phyloP scores from a whole-genome alignment of 257 asterid genomes.

The Solanum clarkiae region DNA sequence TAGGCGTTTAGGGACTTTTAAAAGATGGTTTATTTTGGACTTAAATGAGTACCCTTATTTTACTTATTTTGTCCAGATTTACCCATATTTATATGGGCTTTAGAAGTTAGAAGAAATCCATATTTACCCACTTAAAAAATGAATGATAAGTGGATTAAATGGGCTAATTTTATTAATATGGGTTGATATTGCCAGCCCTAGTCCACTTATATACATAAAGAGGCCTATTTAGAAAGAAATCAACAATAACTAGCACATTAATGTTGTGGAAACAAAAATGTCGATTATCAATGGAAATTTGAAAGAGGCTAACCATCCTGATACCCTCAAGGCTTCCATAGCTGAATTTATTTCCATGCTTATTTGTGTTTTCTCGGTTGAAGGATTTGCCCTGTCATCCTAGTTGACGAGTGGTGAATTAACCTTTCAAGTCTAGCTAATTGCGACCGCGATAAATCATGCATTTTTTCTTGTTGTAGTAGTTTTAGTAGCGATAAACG shows the following conservation, averaged over 20 bases:
- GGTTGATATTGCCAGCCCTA: no score
- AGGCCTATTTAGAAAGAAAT: not conserved
- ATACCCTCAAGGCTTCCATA: conserved; percentile 52
- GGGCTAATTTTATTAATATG: no score
- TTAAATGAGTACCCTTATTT: no score
- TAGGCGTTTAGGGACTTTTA: no score
- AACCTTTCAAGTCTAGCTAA: conserved; percentile 39
- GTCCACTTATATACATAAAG: not conserved
- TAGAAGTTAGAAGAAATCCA: no score
- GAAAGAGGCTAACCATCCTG: conserved; percentile 12
- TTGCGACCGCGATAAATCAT: conserved; percentile 43
- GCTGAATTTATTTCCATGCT: conserved; percentile 69
- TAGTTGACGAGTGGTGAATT: conserved; percentile 36
- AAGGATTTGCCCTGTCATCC: conserved; percentile 70
- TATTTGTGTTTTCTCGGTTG: conserved; percentile 55
- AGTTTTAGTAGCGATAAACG: conserved; percentile 57
- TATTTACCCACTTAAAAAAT: no score
- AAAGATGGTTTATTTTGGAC: no score
- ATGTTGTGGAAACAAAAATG: not conserved
- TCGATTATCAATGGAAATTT: conserved; percentile 2
- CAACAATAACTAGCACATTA: not conserved
- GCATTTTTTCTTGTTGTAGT: conserved; percentile 66
- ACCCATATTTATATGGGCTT: no score
- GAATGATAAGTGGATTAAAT: no score
- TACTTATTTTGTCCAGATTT: no score